Percentiles rank a stretch among this genome's conserved stretches.
phyloP scores from a whole-genome alignment of 768 basidiomycete genomes.

The Crepidotus variabilis region DNA sequence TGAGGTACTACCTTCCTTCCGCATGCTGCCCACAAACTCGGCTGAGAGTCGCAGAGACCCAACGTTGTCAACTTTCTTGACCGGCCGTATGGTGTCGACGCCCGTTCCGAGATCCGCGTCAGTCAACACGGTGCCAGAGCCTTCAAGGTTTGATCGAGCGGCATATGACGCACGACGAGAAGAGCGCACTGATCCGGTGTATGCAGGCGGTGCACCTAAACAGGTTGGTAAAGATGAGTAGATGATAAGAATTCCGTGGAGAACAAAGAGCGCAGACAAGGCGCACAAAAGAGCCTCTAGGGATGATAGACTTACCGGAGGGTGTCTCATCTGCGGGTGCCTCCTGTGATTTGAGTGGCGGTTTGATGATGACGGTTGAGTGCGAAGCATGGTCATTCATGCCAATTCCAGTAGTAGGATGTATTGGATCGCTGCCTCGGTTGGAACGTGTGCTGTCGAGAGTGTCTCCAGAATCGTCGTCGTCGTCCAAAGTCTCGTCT shows the following conservation, averaged over 20 bases:
- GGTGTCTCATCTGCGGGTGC: slow-evolving; percentile 38
- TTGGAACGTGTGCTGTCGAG: slow-evolving; percentile 62
- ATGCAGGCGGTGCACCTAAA: slow-evolving; percentile 67
- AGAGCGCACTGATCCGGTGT: slow-evolving; percentile 61
- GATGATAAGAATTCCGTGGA: slow-evolving; percentile 13
- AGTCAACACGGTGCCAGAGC: slow-evolving; percentile 68
- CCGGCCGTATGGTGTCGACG: slow-evolving; percentile 86
- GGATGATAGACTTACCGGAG: slow-evolving; percentile 33
- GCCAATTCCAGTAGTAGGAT: slow-evolving; percentile 33
- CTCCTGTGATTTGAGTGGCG: slow-evolving; percentile 39
- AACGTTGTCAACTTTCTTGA: slow-evolving; percentile 85
- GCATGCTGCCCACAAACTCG: slow-evolving; percentile 75
- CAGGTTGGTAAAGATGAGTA: slow-evolving; percentile 21
- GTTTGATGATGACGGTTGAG: slow-evolving; percentile 71
- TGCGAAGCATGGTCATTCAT: slow-evolving; percentile 54
- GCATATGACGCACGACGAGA: slow-evolving; percentile 75
- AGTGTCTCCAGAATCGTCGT: slow-evolving; percentile 42
- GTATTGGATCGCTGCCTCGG: slow-evolving; percentile 56
- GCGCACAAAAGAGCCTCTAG: slow-evolving; percentile 13
- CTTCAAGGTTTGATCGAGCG: slow-evolving; percentile 58
- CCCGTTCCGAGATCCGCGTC: slow-evolving; percentile 87
- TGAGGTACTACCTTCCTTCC: slow-evolving; percentile 49
- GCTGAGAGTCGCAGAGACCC: slow-evolving; percentile 74
- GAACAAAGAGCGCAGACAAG: background rate
- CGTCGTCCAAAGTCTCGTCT: slow-evolving; percentile 35